Evolutionary conservation across 352 stramenopile genomes (phyloP).

Genomic region (Globisporangium spiculum): DNA sequence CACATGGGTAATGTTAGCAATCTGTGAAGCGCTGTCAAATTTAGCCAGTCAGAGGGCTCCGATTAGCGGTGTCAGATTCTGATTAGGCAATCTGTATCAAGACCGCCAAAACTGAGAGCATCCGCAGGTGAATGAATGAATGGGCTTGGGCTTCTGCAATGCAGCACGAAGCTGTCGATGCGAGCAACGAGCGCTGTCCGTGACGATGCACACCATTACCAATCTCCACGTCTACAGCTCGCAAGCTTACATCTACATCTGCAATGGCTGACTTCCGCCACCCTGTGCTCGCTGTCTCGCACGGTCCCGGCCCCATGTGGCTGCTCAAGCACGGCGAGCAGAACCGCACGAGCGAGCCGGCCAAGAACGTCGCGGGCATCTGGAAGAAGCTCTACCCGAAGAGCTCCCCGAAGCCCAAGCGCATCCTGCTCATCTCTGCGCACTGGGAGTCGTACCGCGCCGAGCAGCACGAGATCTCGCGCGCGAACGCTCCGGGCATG

Average conservation of each 20-base stretch:
- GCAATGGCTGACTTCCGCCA: conserved; percentile 20
- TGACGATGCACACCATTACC: background rate
- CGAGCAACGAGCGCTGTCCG: background rate
- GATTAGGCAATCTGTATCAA: conserved; percentile 9
- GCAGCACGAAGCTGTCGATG: background rate
- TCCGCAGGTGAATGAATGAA: background rate
- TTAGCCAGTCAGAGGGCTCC: background rate
- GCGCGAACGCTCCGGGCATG: conserved; percentile 50
- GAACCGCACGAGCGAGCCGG: conserved; percentile 29
- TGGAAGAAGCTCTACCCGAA: conserved; percentile 50
- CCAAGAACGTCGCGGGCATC: conserved; percentile 39
- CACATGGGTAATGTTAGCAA: too few species aligned
- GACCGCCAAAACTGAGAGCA: background rate
- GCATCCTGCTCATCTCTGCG: conserved; percentile 82
- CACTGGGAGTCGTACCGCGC: conserved; percentile 73
- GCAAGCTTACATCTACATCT: conserved; percentile 1
- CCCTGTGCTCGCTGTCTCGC: conserved; percentile 48
- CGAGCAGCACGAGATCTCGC: conserved; percentile 54
- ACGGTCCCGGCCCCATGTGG: conserved; percentile 62
- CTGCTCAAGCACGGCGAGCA: conserved; percentile 50
- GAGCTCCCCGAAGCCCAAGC: conserved; percentile 40
- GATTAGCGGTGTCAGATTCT: conserved; percentile 3
- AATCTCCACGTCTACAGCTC: background rate
- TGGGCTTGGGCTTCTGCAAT: background rate
- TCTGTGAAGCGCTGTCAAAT: background rate